Percentiles rank a stretch among this genome's conserved stretches.
These are phyloP conservation scores for Hypocrella siamensis DNA, from an alignment of 2,329 filamentous ascomycete genomes.

Conservation along the genomic window DNA sequence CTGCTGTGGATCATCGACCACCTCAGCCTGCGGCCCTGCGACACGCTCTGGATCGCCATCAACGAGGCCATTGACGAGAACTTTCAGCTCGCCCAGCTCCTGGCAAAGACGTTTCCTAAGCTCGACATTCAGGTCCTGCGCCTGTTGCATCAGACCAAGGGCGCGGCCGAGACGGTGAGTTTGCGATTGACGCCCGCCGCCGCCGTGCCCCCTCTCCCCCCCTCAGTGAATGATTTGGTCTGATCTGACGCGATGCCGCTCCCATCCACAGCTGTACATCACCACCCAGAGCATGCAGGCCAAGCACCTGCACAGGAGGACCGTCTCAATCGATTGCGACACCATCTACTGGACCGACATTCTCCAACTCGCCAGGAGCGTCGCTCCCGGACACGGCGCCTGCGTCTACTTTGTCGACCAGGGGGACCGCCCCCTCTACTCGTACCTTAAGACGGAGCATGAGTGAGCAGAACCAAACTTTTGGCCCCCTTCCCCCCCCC, in stretches of 20 bases:
- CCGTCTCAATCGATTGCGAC: constrained; percentile 16
- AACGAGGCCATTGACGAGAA: constrained; percentile 14
- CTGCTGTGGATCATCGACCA: constrained; percentile 14
- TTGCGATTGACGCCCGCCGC: neutral
- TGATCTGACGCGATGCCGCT: too few relatives aligned
- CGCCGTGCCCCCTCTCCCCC: too few relatives aligned
- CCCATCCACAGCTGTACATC: constrained; percentile 11
- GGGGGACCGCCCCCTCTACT: constrained; percentile 14
- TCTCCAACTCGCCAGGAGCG: constrained; percentile 10
- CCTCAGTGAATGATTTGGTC: too few relatives aligned
- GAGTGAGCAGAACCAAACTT: too few relatives aligned
- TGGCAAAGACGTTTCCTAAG: constrained; percentile 8
- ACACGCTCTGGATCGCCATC: constrained; percentile 15
- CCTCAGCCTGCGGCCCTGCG: constrained; percentile 9
- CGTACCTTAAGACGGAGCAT: constrained; percentile 12
- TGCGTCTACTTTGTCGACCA: constrained; percentile 13
- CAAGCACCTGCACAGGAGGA: constrained; percentile 11
- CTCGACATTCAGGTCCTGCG: constrained; percentile 10
- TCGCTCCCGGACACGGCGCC: constrained; percentile 11
- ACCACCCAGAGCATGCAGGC: constrained; percentile 8
- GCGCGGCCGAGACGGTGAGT: constrained; percentile 13
- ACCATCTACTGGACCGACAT: constrained; percentile 17
- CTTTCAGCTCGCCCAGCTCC: constrained; percentile 11
- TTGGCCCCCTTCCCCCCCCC: too few relatives aligned
- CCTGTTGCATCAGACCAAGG: constrained; percentile 13